Evolutionary conservation across 2,329 filamentous ascomycete species (phyloP).

Genomic region (Fusarium illudens): DNA sequence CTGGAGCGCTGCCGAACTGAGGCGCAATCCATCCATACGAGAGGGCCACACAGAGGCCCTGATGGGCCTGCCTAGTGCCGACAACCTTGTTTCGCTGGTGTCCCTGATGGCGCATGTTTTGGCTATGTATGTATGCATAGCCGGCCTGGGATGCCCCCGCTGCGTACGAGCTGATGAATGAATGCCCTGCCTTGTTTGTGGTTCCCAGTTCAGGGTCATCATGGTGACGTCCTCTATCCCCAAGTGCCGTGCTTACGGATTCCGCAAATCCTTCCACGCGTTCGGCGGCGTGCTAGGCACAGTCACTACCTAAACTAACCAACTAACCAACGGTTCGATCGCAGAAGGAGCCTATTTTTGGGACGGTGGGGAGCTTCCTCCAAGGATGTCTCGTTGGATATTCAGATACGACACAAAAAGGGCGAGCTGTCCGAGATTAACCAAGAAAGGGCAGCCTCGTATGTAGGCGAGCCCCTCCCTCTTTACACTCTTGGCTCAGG

Average conservation of each 20-base stretch:
- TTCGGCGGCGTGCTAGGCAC: too few relatives aligned
- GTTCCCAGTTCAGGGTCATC: slow-evolving; percentile 4
- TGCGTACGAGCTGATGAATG: not conserved
- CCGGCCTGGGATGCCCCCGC: slow-evolving; percentile 3
- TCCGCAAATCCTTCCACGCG: not conserved
- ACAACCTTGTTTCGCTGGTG: slow-evolving; percentile 6
- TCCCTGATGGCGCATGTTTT: slow-evolving; percentile 5
- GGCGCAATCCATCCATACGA: slow-evolving; percentile 3
- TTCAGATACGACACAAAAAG: not conserved
- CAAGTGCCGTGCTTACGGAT: not conserved
- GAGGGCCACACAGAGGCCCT: not conserved
- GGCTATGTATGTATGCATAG: not conserved
- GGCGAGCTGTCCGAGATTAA: not conserved
- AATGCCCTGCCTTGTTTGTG: slow-evolving; percentile 1
- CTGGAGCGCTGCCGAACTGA: not conserved
- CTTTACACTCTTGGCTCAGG: not conserved
- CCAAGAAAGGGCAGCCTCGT: not conserved
- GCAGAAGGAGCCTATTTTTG: not conserved
- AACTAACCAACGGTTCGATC: not conserved
- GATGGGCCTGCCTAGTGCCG: not conserved
- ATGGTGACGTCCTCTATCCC: slow-evolving; percentile 16
- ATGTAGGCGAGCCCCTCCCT: too few relatives aligned
- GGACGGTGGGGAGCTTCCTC: not conserved
- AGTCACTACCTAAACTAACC: not conserved
- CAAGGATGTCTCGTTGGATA: not conserved